These are phyloP conservation scores for Diversispora eburnea DNA, from an alignment of 192 early-diverging fungal genomes.

Conservation along the genomic window DNA sequence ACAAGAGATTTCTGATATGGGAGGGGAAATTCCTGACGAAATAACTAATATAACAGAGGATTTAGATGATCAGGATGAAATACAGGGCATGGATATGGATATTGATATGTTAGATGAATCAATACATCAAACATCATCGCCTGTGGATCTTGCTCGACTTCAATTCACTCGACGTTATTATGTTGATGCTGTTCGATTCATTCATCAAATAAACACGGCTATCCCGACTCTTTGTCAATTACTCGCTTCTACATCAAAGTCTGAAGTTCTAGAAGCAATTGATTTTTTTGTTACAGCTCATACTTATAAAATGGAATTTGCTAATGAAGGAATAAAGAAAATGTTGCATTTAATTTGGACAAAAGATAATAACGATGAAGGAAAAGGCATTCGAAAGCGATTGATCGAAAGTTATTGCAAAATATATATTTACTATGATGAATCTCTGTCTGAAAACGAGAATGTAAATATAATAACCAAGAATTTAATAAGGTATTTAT, in stretches of 20 bases:
- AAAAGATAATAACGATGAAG: conserved; percentile 66
- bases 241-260: conserved; percentile 82
- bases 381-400: conserved; percentile 66
- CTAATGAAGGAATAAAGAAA: conserved; percentile 77
- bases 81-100: conserved; percentile 34
- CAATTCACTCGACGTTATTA: conserved; percentile 69
- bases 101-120: conserved; percentile 32
- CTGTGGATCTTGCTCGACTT: conserved; percentile 46
- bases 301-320: conserved; percentile 79
- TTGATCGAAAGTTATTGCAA: conserved; percentile 75
- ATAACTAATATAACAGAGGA: conserved; percentile 35
- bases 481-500: conserved; percentile 57
- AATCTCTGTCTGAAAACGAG: conserved; percentile 48
- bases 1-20: conserved; percentile 29
- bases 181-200: conserved; percentile 84
- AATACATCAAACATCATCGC: conserved; percentile 37
- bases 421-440: conserved; percentile 71
- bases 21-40: background rate
- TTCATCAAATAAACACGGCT: conserved; percentile 72
- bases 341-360: conserved; percentile 97
- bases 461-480: conserved; percentile 64
- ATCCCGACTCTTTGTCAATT: conserved; percentile 78
- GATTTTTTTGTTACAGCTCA: conserved; percentile 87
- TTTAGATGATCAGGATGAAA: conserved; percentile 29
- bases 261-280: conserved; percentile 95